These are phyloP conservation scores for Zygoascus biomembranicola DNA, from an alignment of 805 yeast species.

Conservation along the genomic window DNA sequence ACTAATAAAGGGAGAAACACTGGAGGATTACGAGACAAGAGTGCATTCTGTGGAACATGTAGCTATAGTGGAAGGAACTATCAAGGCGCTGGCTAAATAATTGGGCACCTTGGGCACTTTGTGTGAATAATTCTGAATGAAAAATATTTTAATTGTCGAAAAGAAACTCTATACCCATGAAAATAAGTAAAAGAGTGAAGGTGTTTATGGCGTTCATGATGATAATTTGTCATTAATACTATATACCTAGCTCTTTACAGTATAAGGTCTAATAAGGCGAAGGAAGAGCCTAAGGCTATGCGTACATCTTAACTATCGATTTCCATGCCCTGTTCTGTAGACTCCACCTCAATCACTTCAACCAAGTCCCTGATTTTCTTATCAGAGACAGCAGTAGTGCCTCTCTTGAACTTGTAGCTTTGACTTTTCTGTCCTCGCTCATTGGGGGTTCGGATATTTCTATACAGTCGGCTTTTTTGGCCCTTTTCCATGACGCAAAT, in stretches of 20 bases:
- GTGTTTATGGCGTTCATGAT: too few relatives aligned
- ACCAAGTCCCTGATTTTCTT: conserved; percentile 57
- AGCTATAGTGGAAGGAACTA: conserved; percentile 91
- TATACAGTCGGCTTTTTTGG: conserved; percentile 59
- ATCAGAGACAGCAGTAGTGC: conserved; percentile 83
- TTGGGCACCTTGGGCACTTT: too few relatives aligned
- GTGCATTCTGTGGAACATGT: conserved; percentile 80
- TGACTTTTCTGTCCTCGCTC: conserved; percentile 73
- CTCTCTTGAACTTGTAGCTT: conserved; percentile 79
- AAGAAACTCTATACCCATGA: too few relatives aligned
- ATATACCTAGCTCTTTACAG: too few relatives aligned
- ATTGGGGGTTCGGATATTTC: conserved; percentile 90
- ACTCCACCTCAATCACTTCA: conserved; percentile 54
- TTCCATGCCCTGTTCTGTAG: conserved; percentile 41
- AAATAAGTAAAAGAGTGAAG: too few relatives aligned
- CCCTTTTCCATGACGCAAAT: conserved; percentile 94
- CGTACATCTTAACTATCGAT: conserved; percentile 18
- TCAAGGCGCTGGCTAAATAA: conserved; percentile 38
- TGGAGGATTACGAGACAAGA: conserved; percentile 72
- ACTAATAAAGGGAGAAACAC: conserved; percentile 59
- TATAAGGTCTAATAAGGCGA: too few relatives aligned
- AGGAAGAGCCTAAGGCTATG: too few relatives aligned
- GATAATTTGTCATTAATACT: too few relatives aligned
- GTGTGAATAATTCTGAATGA: too few relatives aligned
- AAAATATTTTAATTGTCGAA: too few relatives aligned